Conservation (phyloP, 2,329 filamentous ascomycete species). For the Orbilia brochopaga region DNA sequence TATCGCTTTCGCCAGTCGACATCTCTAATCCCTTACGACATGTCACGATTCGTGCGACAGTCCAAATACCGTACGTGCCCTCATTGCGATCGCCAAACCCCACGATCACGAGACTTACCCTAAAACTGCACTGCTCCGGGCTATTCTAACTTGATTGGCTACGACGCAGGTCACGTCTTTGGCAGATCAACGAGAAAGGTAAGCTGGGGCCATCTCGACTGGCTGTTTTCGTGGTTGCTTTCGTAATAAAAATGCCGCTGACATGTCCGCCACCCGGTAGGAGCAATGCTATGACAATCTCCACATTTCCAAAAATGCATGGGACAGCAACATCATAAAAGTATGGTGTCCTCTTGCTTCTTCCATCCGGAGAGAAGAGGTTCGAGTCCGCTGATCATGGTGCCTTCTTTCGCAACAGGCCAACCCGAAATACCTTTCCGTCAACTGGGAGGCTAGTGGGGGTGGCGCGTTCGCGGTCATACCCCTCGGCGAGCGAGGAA, state of each 20-base stretch:
- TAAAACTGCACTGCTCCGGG: constrained; percentile 17
- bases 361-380: neutral
- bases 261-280: constrained; percentile 57
- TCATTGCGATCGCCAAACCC: constrained; percentile 51
- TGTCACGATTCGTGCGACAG: constrained; percentile 68
- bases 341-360: constrained; percentile 60
- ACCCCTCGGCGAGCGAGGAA: constrained; percentile 84
- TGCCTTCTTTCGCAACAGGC: constrained; percentile 64
- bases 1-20: constrained; percentile 19
- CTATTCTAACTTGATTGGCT: constrained; percentile 53
- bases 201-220: constrained; percentile 49
- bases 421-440: constrained; percentile 92
- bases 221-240: constrained; percentile 15
- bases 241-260: neutral
- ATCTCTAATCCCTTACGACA: constrained; percentile 14
- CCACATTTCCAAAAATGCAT: constrained; percentile 95
- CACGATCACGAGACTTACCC: constrained; percentile 49
- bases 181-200: constrained; percentile 90
- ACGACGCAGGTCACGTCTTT: constrained; percentile 85
- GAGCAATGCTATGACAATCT: constrained; percentile 99
- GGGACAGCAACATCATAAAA: constrained; percentile 99
- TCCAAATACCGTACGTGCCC: constrained; percentile 70
- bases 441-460: constrained; percentile 97
- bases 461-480: constrained; percentile 97
- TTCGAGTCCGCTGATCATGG: constrained; percentile 24